These are phyloP conservation scores for Akanthomyces lecanii DNA, from an alignment of 2,329 filamentous ascomycete species.

Conservation along the genomic window DNA sequence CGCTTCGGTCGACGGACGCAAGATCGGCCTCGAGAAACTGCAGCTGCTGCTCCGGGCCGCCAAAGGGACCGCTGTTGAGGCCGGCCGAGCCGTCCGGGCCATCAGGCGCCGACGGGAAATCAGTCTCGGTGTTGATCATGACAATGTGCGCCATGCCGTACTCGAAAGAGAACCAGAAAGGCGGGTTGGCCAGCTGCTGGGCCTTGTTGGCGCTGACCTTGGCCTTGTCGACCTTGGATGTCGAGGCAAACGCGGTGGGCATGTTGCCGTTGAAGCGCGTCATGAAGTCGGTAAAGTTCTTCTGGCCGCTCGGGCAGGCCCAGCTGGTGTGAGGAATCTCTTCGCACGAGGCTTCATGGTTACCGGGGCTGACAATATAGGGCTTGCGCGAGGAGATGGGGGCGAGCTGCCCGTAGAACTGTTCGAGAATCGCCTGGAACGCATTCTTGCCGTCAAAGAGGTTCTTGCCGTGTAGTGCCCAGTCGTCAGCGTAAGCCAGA, in stretches of 20 bases:
- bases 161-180: constrained; percentile 28
- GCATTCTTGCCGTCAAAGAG: constrained; percentile 44
- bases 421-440: constrained; percentile 53
- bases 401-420: constrained; percentile 42
- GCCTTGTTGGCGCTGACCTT: constrained; percentile 44
- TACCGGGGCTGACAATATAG: constrained; percentile 45
- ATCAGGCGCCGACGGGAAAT: constrained; percentile 28
- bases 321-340: constrained; percentile 30
- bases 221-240: constrained; percentile 39
- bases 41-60: constrained; percentile 44
- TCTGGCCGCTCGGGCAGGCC: constrained; percentile 48
- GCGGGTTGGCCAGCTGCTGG: constrained; percentile 28
- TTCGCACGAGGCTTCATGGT: constrained; percentile 53
- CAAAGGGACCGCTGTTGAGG: constrained; percentile 48
- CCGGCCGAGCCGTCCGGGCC: constrained; percentile 22
- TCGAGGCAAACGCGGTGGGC: constrained; percentile 47
- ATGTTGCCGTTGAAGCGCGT: constrained; percentile 44
- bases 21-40: constrained; percentile 53
- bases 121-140: constrained; percentile 33
- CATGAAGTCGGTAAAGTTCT: constrained; percentile 58
- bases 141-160: constrained; percentile 29
- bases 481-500: constrained; percentile 56
- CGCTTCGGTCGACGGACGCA: constrained; percentile 49
- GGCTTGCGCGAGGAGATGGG: constrained; percentile 48
- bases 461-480: constrained; percentile 45